These are phyloP conservation scores for Salix brachista DNA, from an alignment of 345 rosid genomes.

Conservation along the genomic window DNA sequence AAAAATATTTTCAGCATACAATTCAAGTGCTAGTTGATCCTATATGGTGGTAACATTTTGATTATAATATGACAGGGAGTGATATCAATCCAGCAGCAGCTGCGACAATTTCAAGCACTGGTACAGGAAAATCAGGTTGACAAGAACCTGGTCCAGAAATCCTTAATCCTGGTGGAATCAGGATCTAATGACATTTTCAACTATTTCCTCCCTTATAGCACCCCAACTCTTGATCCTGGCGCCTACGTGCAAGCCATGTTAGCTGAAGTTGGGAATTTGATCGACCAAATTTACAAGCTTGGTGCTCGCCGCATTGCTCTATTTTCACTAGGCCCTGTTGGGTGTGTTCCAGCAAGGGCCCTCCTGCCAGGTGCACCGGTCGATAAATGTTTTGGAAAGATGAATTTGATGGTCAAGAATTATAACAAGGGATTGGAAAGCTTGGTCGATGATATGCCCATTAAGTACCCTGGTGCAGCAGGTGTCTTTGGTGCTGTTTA, in stretches of 20 bases:
- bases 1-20: not conserved
- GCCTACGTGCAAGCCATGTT: conserved; percentile 45
- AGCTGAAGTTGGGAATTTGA: conserved; percentile 27
- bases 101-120: conserved; percentile 45
- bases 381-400: conserved; percentile 42
- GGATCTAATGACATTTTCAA: conserved; percentile 64
- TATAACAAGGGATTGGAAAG: conserved; percentile 46
- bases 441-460: conserved; percentile 33
- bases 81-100: conserved; percentile 47
- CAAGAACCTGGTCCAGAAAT: conserved; percentile 21
- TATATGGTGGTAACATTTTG: not conserved
- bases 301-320: conserved; percentile 53
- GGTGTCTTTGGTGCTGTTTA: conserved; percentile 53
- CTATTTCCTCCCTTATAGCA: conserved; percentile 34
- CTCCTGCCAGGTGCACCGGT: conserved; percentile 42
- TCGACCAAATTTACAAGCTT: conserved; percentile 34
- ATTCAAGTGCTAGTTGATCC: not conserved
- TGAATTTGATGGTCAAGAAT: conserved; percentile 54
- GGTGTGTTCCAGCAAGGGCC: conserved; percentile 62
- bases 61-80: conserved; percentile 32
- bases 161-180: conserved; percentile 51
- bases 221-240: conserved; percentile 35
- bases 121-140: conserved; percentile 36
- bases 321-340: conserved; percentile 56
- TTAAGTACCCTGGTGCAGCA: conserved; percentile 34